phyloP scores from a whole-genome alignment of 768 basidiomycete genomes.

The Calocera viscosa region DNA sequence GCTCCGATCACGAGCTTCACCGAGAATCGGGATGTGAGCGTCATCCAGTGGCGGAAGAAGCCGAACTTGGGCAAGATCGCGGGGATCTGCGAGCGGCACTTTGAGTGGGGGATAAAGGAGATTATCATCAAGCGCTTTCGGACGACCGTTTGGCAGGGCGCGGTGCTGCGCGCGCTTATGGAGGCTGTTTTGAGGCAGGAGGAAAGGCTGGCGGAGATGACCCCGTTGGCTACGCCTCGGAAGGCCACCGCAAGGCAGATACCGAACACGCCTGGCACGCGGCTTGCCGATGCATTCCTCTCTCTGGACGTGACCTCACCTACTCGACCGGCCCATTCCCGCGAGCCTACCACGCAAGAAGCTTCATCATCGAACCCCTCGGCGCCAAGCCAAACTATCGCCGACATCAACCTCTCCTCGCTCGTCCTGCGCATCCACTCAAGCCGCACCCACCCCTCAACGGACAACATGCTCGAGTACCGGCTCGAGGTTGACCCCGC shows the following conservation, averaged over 20 bases:
- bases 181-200: slow-evolving; percentile 46
- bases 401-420: slow-evolving; percentile 16
- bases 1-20: slow-evolving; percentile 64
- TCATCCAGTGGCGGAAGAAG: slow-evolving; percentile 41
- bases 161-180: slow-evolving; percentile 58
- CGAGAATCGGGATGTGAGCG: slow-evolving; percentile 25
- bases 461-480: slow-evolving; percentile 62
- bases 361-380: slow-evolving; percentile 7
- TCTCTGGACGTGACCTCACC: background rate
- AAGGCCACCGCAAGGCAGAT: slow-evolving; percentile 25
- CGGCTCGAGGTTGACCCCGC: slow-evolving; percentile 63
- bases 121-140: slow-evolving; percentile 73
- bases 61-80: slow-evolving; percentile 63
- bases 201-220: slow-evolving; percentile 14
- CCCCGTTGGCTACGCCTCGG: slow-evolving; percentile 31
- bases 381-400: background rate
- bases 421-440: slow-evolving; percentile 58
- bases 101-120: slow-evolving; percentile 84
- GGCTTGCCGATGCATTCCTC: background rate
- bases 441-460: slow-evolving; percentile 52
- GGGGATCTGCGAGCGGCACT: slow-evolving; percentile 68
- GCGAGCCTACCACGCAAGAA: background rate
- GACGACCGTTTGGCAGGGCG: slow-evolving; percentile 67
- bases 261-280: background rate
- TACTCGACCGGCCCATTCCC: background rate